phyloP scores from a whole-genome alignment of 148 eudicot species.

The Beta vulgaris region DNA sequence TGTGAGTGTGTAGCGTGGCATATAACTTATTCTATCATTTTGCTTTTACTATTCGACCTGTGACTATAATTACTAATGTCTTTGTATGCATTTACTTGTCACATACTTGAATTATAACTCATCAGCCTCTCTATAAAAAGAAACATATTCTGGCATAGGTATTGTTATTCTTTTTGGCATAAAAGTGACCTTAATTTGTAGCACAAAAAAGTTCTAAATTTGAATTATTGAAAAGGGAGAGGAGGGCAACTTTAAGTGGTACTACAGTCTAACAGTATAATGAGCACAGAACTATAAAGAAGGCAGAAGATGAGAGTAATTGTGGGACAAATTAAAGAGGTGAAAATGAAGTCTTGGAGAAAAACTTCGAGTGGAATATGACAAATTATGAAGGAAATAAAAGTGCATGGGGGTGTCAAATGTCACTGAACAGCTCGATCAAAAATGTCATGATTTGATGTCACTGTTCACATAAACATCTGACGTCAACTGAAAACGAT shows the following conservation, averaged over 20 bases:
- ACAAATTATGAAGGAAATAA: background rate
- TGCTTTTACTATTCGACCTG: no score
- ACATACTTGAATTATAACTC: no score
- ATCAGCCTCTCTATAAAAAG: no score
- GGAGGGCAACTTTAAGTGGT: background rate
- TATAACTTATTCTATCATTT: no score
- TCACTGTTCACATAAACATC: constrained; percentile 11
- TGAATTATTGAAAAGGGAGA: background rate
- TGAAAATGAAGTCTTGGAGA: background rate
- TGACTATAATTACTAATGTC: no score
- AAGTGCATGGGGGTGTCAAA: constrained; percentile 15
- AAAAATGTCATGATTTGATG: constrained; percentile 9
- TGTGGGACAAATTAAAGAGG: background rate
- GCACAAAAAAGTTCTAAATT: no score
- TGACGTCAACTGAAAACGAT: constrained; percentile 20
- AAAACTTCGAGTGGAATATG: background rate
- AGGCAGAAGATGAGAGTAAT: background rate
- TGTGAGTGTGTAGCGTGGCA: no score
- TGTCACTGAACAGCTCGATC: background rate
- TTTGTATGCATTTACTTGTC: no score
- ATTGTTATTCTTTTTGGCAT: no score
- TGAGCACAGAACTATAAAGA: background rate
- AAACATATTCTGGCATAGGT: no score
- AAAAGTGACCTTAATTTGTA: no score
- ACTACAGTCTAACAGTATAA: no score